phyloP scores from a whole-genome alignment of 441 rosid genomes.

The Hura crepitans region DNA sequence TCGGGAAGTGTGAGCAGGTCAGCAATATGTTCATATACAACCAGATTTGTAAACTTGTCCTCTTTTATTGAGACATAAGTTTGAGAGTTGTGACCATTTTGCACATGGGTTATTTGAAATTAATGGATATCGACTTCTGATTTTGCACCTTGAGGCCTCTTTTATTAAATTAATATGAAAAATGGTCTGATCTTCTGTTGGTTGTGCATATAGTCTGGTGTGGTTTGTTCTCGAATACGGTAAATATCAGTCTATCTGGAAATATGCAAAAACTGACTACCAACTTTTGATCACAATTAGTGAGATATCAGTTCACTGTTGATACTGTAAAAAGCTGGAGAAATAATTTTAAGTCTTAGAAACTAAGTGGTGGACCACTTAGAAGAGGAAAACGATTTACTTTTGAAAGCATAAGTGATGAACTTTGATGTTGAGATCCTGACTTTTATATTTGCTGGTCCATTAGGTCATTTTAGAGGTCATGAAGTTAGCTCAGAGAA shows the following conservation, averaged over 20 bases:
- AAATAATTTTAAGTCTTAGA: neutral
- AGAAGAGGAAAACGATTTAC: neutral
- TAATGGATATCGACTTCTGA: conserved; percentile 4
- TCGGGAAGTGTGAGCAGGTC: conserved; percentile 99
- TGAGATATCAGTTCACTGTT: neutral
- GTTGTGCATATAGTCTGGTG: neutral
- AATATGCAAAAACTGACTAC: neutral
- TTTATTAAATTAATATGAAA: neutral
- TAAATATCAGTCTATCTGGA: neutral
- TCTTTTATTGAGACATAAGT: conserved; percentile 10
- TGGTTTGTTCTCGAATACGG: neutral
- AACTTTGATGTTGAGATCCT: neutral
- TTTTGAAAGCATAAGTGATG: neutral
- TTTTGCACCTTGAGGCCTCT: neutral
- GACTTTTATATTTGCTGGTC: neutral
- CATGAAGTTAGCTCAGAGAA: neutral
- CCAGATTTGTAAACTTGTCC: conserved; percentile 9
- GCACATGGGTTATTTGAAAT: conserved; percentile 14
- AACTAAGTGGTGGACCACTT: neutral
- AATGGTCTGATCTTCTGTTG: conserved; percentile 1
- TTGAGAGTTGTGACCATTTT: conserved; percentile 17
- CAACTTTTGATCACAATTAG: neutral
- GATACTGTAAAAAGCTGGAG: neutral
- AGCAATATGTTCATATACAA: conserved; percentile 22
- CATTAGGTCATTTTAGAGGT: neutral